phyloP scores from a whole-genome alignment of 2,329 filamentous ascomycete genomes.

The Botrytis paeoniae region DNA sequence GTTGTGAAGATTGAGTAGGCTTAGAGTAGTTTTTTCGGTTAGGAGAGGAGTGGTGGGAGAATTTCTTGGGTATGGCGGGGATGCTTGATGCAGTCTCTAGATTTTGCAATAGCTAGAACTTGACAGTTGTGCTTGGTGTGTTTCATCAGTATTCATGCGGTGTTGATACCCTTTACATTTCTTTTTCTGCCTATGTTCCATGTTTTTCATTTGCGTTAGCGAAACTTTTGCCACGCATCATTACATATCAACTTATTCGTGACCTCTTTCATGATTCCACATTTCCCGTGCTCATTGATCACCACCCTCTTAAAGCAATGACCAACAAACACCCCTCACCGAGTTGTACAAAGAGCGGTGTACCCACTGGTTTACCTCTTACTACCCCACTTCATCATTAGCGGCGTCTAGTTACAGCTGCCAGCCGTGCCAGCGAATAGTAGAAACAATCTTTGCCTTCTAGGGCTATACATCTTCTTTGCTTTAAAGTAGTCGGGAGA shows the following conservation, averaged over 20 bases:
- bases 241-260: background rate
- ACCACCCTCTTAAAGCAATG: background rate
- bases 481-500: background rate
- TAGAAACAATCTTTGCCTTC: background rate
- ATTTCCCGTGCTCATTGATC: background rate
- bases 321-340: background rate
- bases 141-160: background rate
- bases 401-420: background rate
- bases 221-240: background rate
- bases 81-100: too few species aligned
- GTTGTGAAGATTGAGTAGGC: conserved; percentile 17
- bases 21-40: background rate
- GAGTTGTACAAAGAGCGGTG: background rate
- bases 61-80: background rate
- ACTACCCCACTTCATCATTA: background rate
- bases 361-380: background rate
- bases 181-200: background rate
- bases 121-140: background rate
- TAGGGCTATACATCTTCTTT: background rate
- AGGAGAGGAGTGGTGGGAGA: background rate
- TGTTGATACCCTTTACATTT: background rate
- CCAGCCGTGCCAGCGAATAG: background rate
- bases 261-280: background rate
- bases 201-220: background rate
- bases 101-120: background rate